Conservation (phyloP, 352 stramenopile species). For the Phytophthora gonapodyides region DNA sequence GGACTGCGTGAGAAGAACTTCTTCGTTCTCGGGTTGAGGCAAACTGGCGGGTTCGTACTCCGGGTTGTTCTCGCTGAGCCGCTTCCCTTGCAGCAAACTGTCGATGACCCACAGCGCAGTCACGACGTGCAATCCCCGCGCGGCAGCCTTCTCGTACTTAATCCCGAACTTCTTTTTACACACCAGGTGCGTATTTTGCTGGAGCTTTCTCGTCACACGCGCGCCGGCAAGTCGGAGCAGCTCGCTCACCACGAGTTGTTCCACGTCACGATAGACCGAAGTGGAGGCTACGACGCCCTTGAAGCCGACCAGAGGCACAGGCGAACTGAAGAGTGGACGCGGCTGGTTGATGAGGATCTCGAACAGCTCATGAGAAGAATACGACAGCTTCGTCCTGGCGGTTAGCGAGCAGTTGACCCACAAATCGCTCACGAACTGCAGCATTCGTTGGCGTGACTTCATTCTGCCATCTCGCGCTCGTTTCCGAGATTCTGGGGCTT, state of each 20-base stretch:
- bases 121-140: constrained; percentile 61
- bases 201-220: constrained; percentile 53
- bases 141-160: constrained; percentile 63
- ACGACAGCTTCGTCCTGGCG: constrained; percentile 46
- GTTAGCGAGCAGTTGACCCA: constrained; percentile 75
- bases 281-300: constrained; percentile 50
- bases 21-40: constrained; percentile 8
- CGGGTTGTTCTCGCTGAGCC: constrained; percentile 37
- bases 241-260: constrained; percentile 64
- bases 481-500: constrained; percentile 19
- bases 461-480: constrained; percentile 18
- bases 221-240: constrained; percentile 63
- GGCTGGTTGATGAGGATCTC: constrained; percentile 39
- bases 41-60: constrained; percentile 26
- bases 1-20: constrained; percentile 5
- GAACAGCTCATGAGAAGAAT: constrained; percentile 60
- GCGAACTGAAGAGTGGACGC: constrained; percentile 49
- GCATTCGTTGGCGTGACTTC: constrained; percentile 31
- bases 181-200: constrained; percentile 70
- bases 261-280: constrained; percentile 66
- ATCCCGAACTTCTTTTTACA: constrained; percentile 56
- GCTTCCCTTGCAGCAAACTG: constrained; percentile 52
- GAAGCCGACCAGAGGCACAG: constrained; percentile 60
- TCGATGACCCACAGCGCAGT: constrained; percentile 71
- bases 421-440: constrained; percentile 71